These are phyloP conservation scores for Colletotrichum sp. DNA, from an alignment of 2,329 filamentous ascomycete species.

Conservation along the genomic window DNA sequence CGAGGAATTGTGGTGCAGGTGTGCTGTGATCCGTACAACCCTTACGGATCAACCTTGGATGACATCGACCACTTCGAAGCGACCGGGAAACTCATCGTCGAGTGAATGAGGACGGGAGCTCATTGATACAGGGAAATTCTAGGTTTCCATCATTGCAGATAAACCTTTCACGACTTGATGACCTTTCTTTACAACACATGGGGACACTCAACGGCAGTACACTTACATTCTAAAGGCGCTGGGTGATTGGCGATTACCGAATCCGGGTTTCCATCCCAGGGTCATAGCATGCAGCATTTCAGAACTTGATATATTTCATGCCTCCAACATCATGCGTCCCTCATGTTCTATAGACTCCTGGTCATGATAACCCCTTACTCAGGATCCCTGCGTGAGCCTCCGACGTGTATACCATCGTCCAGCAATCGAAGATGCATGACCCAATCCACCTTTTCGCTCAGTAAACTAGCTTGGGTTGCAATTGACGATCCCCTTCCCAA, in stretches of 20 bases:
- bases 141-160: background rate
- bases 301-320: constrained; percentile 1
- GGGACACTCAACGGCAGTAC: background rate
- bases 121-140: background rate
- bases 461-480: background rate
- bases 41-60: constrained; percentile 27
- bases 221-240: background rate
- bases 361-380: background rate
- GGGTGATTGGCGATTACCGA: background rate
- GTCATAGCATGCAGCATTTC: background rate
- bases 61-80: constrained; percentile 31
- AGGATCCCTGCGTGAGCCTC: background rate
- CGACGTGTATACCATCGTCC: background rate
- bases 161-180: background rate
- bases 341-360: background rate
- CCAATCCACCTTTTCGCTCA: background rate
- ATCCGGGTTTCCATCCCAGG: background rate
- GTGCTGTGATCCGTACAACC: constrained; percentile 34
- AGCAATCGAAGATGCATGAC: background rate
- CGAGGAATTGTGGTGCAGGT: constrained; percentile 39
- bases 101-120: background rate
- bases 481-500: background rate
- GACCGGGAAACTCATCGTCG: background rate
- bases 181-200: background rate
- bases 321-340: background rate